Percentiles rank a stretch among this genome's conserved stretches.
Conservation (phyloP, 2,329 filamentous ascomycete genomes). For the Venturia effusa region DNA sequence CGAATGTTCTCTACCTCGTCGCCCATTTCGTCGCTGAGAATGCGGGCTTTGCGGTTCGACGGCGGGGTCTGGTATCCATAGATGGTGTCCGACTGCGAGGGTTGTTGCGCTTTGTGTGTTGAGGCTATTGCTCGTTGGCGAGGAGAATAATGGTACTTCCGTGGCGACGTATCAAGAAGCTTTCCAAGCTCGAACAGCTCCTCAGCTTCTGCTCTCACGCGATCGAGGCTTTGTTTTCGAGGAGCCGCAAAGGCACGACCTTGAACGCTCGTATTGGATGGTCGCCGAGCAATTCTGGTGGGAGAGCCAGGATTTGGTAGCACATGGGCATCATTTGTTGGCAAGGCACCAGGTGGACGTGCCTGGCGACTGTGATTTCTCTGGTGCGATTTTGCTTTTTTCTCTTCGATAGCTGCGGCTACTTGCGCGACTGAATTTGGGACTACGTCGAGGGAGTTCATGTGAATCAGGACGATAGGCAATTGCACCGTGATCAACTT, state of each 20-base stretch:
- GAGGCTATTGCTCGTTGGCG: slow-evolving; percentile 5
- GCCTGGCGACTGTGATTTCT: neutral
- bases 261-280: slow-evolving; percentile 22
- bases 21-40: slow-evolving; percentile 13
- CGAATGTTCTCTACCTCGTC: slow-evolving; percentile 9
- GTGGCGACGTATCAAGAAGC: slow-evolving; percentile 32
- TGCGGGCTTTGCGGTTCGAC: slow-evolving; percentile 16
- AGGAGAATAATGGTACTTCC: slow-evolving; percentile 24
- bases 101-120: slow-evolving; percentile 8
- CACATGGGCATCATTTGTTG: neutral
- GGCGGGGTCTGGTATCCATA: slow-evolving; percentile 17
- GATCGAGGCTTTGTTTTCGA: slow-evolving; percentile 39
- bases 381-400: slow-evolving; percentile 20
- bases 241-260: slow-evolving; percentile 43
- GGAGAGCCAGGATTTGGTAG: slow-evolving; percentile 14
- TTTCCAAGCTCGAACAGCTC: slow-evolving; percentile 31
- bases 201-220: slow-evolving; percentile 29
- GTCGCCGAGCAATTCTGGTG: neutral
- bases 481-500: slow-evolving; percentile 43
- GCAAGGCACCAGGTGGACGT: neutral
- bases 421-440: slow-evolving; percentile 46
- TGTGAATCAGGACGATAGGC: slow-evolving; percentile 45
- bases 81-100: slow-evolving; percentile 9
- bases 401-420: slow-evolving; percentile 43
- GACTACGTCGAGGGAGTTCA: slow-evolving; percentile 46